phyloP scores from a whole-genome alignment of 805 yeast genomes.

The Lipomyces mesembrius region DNA sequence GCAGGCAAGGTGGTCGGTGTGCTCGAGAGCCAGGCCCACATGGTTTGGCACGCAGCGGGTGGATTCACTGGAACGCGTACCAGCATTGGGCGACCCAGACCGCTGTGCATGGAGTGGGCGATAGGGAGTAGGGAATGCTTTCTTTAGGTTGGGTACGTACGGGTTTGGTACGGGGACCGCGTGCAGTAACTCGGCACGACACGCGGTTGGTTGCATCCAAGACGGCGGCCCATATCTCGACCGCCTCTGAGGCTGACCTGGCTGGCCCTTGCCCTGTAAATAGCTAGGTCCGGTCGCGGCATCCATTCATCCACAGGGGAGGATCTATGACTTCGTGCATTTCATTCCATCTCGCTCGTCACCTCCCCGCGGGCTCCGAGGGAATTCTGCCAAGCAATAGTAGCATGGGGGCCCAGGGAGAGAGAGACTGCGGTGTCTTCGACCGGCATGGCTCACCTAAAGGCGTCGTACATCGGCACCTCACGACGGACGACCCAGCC shows the following conservation, averaged over 20 bases:
- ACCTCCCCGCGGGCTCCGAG: too few relatives aligned
- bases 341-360: too few relatives aligned
- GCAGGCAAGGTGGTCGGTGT: not conserved
- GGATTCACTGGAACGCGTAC: not conserved
- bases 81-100: not conserved
- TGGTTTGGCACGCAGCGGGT: constrained; percentile 1
- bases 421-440: too few relatives aligned
- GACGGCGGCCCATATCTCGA: not conserved
- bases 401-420: too few relatives aligned
- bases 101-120: not conserved
- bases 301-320: too few relatives aligned
- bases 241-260: not conserved
- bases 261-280: not conserved
- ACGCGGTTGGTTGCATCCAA: not conserved
- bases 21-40: not conserved
- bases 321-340: too few relatives aligned
- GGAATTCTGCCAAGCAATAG: too few relatives aligned
- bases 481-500: too few relatives aligned
- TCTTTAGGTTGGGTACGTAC: not conserved
- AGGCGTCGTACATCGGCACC: too few relatives aligned
- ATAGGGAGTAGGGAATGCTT: not conserved
- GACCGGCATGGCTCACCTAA: too few relatives aligned
- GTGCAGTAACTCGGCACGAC: not conserved
- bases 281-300: too few relatives aligned
- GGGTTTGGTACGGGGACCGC: not conserved